A percentile compares a stretch with the other conserved stretches of the same genome.
These are phyloP conservation scores for Rhexocercosporidium sp. DNA, from an alignment of 2,329 filamentous ascomycete genomes.

Conservation along the genomic window DNA sequence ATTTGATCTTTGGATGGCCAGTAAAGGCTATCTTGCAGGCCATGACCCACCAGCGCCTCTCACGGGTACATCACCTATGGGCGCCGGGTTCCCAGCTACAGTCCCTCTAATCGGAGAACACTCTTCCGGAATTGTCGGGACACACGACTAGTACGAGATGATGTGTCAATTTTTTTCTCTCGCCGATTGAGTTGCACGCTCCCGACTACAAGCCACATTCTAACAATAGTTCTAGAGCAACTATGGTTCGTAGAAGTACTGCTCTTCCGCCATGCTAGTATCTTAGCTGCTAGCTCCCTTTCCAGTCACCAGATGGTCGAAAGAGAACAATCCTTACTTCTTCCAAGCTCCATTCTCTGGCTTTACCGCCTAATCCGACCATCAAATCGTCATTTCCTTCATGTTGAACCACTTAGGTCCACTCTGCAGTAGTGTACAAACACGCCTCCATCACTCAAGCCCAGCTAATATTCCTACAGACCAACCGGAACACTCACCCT, in stretches of 20 bases:
- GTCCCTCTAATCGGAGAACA: no score
- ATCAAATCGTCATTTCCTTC: constrained; percentile 40
- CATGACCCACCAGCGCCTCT: no score
- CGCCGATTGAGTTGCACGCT: no score
- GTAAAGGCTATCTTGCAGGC: not conserved
- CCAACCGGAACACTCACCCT: constrained; percentile 37
- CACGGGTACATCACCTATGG: no score
- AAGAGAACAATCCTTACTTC: not conserved
- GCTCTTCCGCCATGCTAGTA: not conserved
- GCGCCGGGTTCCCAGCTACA: no score
- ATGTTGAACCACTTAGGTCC: constrained; percentile 42
- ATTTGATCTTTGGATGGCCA: not conserved
- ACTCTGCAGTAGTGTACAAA: constrained; percentile 12
- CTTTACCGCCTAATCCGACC: constrained; percentile 36
- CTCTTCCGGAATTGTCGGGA: no score
- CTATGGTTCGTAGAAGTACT: no score
- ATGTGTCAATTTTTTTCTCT: no score
- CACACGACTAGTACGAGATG: no score
- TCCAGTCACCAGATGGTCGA: not conserved
- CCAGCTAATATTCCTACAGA: constrained; percentile 26
- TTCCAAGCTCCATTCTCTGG: not conserved
- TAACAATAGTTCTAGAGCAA: no score
- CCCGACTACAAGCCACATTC: no score
- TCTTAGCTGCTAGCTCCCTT: not conserved
- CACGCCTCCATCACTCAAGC: not conserved